Conservation (phyloP, 176 grass and related monocot genomes). For the Saccharum spontaneum region DNA sequence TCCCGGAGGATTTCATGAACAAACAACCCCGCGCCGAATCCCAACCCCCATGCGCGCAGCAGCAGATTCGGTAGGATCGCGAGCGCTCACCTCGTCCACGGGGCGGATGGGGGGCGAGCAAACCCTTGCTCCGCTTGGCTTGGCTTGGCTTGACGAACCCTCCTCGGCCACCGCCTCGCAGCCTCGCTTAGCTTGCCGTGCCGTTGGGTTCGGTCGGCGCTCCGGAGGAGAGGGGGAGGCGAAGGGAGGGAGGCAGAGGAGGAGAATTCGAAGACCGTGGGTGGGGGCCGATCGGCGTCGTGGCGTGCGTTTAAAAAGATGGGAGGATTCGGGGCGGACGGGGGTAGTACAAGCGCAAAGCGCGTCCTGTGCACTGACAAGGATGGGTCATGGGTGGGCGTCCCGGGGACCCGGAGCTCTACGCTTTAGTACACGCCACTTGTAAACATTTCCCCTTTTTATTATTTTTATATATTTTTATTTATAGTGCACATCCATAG, state of each 20-base stretch:
- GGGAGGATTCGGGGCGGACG: too few species aligned
- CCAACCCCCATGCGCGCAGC: not conserved
- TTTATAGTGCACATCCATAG: too few species aligned
- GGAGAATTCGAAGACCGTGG: not conserved
- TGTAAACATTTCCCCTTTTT: not conserved
- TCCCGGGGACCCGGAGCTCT: not conserved
- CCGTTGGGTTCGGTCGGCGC: not conserved
- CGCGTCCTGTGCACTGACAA: not conserved
- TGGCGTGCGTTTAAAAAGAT: not conserved
- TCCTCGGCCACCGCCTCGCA: not conserved
- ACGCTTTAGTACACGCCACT: conserved; percentile 4
- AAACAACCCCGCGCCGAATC: not conserved
- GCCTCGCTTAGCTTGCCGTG: conserved; percentile 18
- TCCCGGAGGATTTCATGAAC: not conserved
- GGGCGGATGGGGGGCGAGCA: not conserved
- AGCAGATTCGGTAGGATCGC: not conserved
- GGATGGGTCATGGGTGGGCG: too few species aligned
- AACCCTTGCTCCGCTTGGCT: conserved; percentile 28
- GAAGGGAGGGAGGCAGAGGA: not conserved
- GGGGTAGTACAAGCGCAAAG: not conserved
- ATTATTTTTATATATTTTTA: too few species aligned
- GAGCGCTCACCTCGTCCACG: conserved; percentile 27
- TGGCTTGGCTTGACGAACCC: not conserved
- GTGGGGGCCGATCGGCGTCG: not conserved
- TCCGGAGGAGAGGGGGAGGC: not conserved